Base-by-base conservation (phyloP, 2,329 filamentous ascomycete species). In the Epichloe hybrida region DNA sequence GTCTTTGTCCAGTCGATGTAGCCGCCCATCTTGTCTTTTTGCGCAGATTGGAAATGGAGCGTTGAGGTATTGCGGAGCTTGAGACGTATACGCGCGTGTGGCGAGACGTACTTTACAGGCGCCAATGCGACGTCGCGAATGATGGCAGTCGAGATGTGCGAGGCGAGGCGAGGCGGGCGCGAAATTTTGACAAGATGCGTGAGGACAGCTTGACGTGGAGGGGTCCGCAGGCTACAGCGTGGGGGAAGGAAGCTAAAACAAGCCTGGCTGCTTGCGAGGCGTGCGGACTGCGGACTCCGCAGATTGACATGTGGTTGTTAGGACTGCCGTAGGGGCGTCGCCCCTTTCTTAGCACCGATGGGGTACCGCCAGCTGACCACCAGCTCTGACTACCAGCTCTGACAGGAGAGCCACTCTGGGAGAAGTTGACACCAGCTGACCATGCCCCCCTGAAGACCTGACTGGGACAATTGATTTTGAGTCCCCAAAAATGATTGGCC, bases 1-100 rank as follows among this genome's bases (percentile, higher is more conserved):
- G 70, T 79, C 69, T 80, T 80, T 57, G 69, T 70, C 69, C 72
- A 75, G 61, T 79, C 75, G 56, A 79, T 69, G 56, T 66, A 69
- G 56, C 57, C 58, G 52, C 56, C 60, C 64, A 66, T 67, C 46
- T 55, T 61, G 57, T 21, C 2, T 40, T 3, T 3, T 4, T 23
- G 46, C 15, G 27, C 8, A 21, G 15, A 17, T 17, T 11, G n/a
- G 35, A 20, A 38, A 36, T 27, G 4, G 21, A 35, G 12, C 31
- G 11, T 12, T 3, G 13, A 1, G n/a, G 9, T 27, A 21, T 7
- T 27, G 13, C 15, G 8, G 21, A 44, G 41, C 12, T 1, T 34
- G 11, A 44, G 17, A 12, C 1, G 2, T n/a, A 15, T 6, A 23
- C 9, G 40, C 40, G 12, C 40, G 37, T 17, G 17, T 12, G 12